A percentile compares a stretch with the other conserved stretches of the same genome.
Evolutionary conservation across 2,329 filamentous ascomycete genomes (phyloP).

Genomic region (Colletotrichum echinochloae): DNA sequence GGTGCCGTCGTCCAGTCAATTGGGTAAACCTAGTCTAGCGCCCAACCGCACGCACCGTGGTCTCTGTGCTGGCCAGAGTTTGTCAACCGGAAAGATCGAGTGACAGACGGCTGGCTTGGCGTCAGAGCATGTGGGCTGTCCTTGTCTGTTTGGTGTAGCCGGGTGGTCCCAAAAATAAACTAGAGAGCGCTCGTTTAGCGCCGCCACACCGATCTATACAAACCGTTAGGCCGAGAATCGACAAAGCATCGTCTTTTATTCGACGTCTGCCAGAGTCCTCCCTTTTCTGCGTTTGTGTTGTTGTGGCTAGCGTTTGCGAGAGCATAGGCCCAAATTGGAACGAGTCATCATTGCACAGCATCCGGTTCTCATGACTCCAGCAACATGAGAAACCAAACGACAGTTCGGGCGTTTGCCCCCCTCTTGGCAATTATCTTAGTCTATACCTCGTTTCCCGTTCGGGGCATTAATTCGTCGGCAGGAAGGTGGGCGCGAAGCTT

Average conservation of each 20-base stretch:
- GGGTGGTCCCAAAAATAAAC: constrained; percentile 20
- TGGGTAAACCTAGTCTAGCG: neutral
- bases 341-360: neutral
- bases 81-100: constrained; percentile 15
- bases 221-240: constrained; percentile 16
- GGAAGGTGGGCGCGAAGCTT: constrained; percentile 10
- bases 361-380: neutral
- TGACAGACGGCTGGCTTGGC: constrained; percentile 23
- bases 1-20: neutral
- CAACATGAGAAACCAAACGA: neutral
- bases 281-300: neutral
- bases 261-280: neutral
- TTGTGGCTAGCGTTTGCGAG: neutral
- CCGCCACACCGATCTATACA: constrained; percentile 5
- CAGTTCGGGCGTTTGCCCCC: neutral
- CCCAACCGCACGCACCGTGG: neutral
- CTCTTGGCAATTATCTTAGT: neutral
- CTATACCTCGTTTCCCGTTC: neutral
- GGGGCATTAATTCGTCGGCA: constrained; percentile 14
- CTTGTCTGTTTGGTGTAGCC: neutral
- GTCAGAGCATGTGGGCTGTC: neutral
- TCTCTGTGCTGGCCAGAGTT: neutral
- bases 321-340: neutral
- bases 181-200: constrained; percentile 5
- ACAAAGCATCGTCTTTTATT: constrained; percentile 1